Evolutionary conservation across 345 rosid genomes (phyloP).

Genomic region (Aethionema arabicum): DNA sequence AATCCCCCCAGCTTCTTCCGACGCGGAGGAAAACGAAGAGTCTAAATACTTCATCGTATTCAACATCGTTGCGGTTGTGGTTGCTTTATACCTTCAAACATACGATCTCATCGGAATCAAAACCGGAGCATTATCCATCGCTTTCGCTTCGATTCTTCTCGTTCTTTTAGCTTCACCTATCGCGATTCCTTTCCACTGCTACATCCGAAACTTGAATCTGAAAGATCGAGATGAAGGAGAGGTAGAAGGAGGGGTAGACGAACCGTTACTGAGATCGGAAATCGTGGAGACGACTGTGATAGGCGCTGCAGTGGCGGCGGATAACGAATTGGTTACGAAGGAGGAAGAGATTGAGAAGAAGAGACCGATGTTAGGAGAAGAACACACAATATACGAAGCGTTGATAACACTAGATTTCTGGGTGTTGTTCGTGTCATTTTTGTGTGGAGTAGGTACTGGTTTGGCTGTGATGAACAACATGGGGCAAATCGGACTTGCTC

Average conservation of each 20-base stretch:
- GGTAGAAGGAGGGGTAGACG: conserved; percentile 38
- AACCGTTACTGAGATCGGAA: conserved; percentile 42
- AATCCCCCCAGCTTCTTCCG: conserved; percentile 31
- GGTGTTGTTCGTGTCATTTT: conserved; percentile 55
- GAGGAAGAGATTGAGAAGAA: conserved; percentile 30
- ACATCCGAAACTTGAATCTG: conserved; percentile 16
- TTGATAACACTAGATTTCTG: conserved; percentile 53
- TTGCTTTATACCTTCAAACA: conserved; percentile 52
- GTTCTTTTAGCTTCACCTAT: conserved; percentile 48
- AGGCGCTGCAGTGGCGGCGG: conserved; percentile 28
- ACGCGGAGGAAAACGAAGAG: conserved; percentile 41
- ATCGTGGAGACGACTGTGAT: conserved; percentile 18
- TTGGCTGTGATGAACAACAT: conserved; percentile 57
- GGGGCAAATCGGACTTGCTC: conserved; percentile 65
- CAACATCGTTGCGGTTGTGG: conserved; percentile 46
- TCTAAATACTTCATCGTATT: conserved; percentile 40
- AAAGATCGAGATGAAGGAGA: conserved; percentile 27
- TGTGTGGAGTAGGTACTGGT: conserved; percentile 61
- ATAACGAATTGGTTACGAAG: conserved; percentile 17
- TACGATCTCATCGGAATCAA: conserved; percentile 51
- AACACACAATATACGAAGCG: conserved; percentile 47
- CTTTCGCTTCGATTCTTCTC: conserved; percentile 47
- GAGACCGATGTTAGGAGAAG: conserved; percentile 49
- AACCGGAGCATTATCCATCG: conserved; percentile 38
- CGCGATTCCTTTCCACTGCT: conserved; percentile 43